Evolutionary conservation across 2,329 filamentous ascomycete genomes (phyloP), one percentile per base, ranked within the genome.

Genomic region (Curvularia sp.): DNA sequence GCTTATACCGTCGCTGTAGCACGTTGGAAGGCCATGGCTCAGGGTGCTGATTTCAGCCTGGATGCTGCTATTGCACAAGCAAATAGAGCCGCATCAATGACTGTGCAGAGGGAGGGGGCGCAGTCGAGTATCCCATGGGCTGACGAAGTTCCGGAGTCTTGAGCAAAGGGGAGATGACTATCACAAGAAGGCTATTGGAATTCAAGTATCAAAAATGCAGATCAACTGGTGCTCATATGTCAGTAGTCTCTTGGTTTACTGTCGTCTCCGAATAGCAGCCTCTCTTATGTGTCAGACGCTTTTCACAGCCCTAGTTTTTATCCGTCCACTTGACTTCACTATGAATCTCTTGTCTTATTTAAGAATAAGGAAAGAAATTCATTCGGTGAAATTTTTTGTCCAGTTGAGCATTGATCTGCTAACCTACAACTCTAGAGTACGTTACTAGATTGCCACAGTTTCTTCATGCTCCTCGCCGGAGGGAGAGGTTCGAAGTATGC

Each of bases 1-100:
- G 90, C 87, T 21, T 96, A 97, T 75, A 90, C 92, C 2, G 86
- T 95, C 25, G 86, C 87, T 56, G 84, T 89, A 28, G 91, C 91
- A 10, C 68, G 68, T 21, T 74, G 71, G 38, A 82, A 80, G 58
- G 75, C 78, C 58, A 77, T 76, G 25, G 74, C 80, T 12, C 71
- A 73, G 10, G 74, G 77, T 18, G 73, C 80, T 18, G 73, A 72
- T 5, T 81, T 82, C 47, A 78, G 81, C 28, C 77, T 90, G 43
- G 84, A 84, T 57, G 80, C 81, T 1, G 87, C 89, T 0, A 83
- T 90, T 46, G 75, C 77, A 45, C 84, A 82, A 74, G 86, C 88
- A 1, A 89, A 88, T 56, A 78, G 79, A 55, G 88, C 87, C 1
- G 87, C 90, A 0, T 86, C 84, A 1, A 82, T 82, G 76, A 89